phyloP scores from a whole-genome alignment of 2,329 filamentous ascomycete species.

The Penicillium corylophilum region DNA sequence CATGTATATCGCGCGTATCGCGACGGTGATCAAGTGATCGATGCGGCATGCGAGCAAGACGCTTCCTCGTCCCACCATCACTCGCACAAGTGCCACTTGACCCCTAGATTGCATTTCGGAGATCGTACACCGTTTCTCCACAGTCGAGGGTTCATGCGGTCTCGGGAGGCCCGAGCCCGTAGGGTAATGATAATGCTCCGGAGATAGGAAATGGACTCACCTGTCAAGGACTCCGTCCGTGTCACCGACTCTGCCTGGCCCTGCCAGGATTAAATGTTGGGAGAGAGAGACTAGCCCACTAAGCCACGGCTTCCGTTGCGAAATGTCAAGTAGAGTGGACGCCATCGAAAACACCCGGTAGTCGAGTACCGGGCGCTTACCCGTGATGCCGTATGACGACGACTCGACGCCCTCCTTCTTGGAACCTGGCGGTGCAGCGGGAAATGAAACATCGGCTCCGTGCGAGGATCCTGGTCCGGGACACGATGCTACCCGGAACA shows the following conservation, averaged over 20 bases:
- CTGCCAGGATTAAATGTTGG: constrained; percentile 70
- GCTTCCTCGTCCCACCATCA: constrained; percentile 29
- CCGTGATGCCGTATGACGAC: constrained; percentile 22
- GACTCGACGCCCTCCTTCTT: constrained; percentile 31
- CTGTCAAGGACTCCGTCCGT: constrained; percentile 81
- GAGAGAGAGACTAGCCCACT: constrained; percentile 70
- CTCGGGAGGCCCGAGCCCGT: constrained; percentile 16
- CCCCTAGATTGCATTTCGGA: constrained; percentile 35
- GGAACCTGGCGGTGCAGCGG: constrained; percentile 23
- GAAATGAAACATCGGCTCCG: constrained; percentile 28
- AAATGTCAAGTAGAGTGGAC: constrained; percentile 70
- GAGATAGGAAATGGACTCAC: constrained; percentile 59
- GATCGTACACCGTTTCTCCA: constrained; percentile 34
- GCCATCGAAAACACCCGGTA: constrained; percentile 77
- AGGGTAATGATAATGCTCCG: constrained; percentile 17
- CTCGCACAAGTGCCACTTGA: constrained; percentile 27
- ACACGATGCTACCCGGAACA: constrained; percentile 67
- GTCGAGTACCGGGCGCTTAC: constrained; percentile 64
- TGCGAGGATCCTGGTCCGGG: constrained; percentile 44
- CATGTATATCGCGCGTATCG: background rate
- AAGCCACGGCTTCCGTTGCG: constrained; percentile 87
- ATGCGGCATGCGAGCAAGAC: constrained; percentile 55
- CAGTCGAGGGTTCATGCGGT: constrained; percentile 23
- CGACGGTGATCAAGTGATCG: constrained; percentile 60
- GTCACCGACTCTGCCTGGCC: constrained; percentile 72